phyloP scores from a whole-genome alignment of 2,329 filamentous ascomycete genomes.

The Aureobasidium pullulans region DNA sequence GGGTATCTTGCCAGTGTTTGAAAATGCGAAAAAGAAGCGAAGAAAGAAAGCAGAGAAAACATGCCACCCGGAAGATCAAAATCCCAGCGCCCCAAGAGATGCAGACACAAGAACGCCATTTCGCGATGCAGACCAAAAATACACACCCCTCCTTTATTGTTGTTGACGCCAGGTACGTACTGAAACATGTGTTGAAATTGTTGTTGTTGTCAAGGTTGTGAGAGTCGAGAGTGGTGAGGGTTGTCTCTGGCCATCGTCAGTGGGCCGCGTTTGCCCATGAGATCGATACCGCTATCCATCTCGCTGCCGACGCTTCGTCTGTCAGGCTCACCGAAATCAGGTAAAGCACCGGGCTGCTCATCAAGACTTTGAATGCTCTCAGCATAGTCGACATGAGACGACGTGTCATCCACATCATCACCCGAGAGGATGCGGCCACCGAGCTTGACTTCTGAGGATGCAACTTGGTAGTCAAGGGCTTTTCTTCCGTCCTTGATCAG shows the following conservation, averaged over 20 bases:
- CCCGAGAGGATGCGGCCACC: constrained; percentile 70
- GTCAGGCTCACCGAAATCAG: constrained; percentile 16
- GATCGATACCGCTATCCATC: constrained; percentile 26
- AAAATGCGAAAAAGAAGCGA: neutral
- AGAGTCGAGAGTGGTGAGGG: neutral
- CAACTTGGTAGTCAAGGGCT: constrained; percentile 75
- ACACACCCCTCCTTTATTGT: neutral
- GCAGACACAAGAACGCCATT: neutral
- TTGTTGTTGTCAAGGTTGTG: neutral
- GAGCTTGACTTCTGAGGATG: constrained; percentile 69
- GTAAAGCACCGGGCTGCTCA: constrained; percentile 17
- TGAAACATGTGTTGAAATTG: neutral
- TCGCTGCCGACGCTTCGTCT: constrained; percentile 19
- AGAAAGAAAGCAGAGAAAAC: neutral
- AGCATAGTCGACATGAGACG: constrained; percentile 20
- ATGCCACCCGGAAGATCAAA: constrained; percentile 2
- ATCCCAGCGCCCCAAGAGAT: neutral
- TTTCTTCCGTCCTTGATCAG: constrained; percentile 84
- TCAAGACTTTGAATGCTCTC: constrained; percentile 21
- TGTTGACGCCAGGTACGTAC: constrained; percentile 1
- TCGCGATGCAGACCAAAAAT: neutral
- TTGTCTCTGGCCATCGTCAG: constrained; percentile 18
- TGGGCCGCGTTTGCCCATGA: constrained; percentile 15
- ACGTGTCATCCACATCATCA: constrained; percentile 46
- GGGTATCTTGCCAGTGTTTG: constrained; percentile 6